Evolutionary conservation across 192 early-diverging fungal species (phyloP), one percentile per base, ranked within the genome.

Genomic region (Rhizophagus clarus): DNA sequence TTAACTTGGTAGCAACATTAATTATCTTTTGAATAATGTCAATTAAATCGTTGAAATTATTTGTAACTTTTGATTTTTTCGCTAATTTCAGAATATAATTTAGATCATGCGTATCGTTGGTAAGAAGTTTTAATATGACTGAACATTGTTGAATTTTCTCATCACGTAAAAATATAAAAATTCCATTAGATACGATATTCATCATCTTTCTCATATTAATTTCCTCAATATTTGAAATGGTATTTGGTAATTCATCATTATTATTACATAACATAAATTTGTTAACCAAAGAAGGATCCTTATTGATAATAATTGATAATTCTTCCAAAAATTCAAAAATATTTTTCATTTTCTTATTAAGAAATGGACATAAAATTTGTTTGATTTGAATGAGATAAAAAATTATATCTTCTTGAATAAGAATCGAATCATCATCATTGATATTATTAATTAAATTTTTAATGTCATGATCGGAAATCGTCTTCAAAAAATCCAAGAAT

Each of bases 321-420:
- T 62, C 40, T 10, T 34, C n/a, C 28, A 79, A 32, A 28, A 79
- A 60, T 22, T 28, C 49, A 26, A 20, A 14, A 42, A 72, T 3
- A 28, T 20, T 49, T 31, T 51, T 9, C 9, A 12, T 40, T 73
- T 62, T 22, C 28, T 28, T 34, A 4, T 63, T 70, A 17, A 79
- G 60, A 4, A 76, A 24, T 69, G 67, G 63, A 20, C n/a, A n/a
- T 7, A 76, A 15, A 42, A 56, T 26, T 69, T 81, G 80, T 26
- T 60, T 45, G 22, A 81, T 67, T 76, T 81, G 47, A 60, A 81
- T 60, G 1, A 70, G 22, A 22, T 74, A 68, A 26, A 45, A 49
- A 9, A 81, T 31, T 9, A 45, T 74, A 37, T 81, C 80, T 20
- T 81, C 72, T 28, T 79, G 77, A 17, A n/a, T n/a, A n/a, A n/a